These are phyloP conservation scores for Malus sieversii DNA, from an alignment of 306 rosid species.

Conservation along the genomic window DNA sequence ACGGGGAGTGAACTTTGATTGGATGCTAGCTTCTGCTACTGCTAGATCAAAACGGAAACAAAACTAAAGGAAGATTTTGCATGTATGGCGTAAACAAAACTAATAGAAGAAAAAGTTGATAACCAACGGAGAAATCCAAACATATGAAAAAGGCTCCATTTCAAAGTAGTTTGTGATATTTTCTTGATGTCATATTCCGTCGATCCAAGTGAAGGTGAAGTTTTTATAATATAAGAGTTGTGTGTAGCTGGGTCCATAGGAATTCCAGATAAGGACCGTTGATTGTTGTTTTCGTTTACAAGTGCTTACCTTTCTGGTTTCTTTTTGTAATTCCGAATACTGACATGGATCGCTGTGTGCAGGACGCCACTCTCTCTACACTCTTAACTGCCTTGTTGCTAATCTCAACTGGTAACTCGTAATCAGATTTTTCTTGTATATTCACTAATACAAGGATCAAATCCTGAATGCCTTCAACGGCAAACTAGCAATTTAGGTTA, in stretches of 20 bases:
- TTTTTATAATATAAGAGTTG: neutral
- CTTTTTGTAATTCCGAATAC: neutral
- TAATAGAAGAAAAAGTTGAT: too few species aligned
- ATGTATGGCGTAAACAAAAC: neutral
- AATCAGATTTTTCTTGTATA: conserved; percentile 29
- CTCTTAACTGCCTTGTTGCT: conserved; percentile 24
- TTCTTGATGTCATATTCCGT: neutral
- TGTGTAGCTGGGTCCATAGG: neutral
- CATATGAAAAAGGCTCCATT: neutral
- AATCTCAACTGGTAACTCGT: conserved; percentile 20
- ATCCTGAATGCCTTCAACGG: conserved; percentile 1
- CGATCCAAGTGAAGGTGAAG: neutral
- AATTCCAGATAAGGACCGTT: neutral
- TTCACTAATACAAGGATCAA: conserved; percentile 18
- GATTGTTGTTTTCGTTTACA: neutral
- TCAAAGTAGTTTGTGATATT: neutral
- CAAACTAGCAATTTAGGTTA: conserved; percentile 1
- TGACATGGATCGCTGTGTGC: conserved; percentile 12
- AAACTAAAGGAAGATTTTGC: neutral
- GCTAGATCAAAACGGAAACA: neutral
- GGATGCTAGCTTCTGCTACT: neutral
- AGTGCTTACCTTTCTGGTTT: neutral
- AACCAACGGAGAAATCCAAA: neutral
- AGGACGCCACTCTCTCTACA: conserved; percentile 47
- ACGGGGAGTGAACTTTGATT: neutral